phyloP scores from a whole-genome alignment of 1,139 yeast species.

The Scheffersomyces cryptocercus region DNA sequence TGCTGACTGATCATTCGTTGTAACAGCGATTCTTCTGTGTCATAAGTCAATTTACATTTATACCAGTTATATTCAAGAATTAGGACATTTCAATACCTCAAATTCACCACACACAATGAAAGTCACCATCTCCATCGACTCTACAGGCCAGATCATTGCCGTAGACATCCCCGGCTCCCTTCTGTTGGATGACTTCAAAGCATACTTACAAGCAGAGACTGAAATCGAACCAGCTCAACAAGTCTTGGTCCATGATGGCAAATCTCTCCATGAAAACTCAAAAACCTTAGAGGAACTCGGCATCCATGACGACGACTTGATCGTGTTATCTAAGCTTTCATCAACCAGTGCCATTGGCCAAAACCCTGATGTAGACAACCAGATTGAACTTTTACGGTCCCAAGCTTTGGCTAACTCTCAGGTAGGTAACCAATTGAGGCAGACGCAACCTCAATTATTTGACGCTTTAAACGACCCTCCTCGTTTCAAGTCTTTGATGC shows the following conservation, averaged over 20 bases:
- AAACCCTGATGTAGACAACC: slow-evolving; percentile 3
- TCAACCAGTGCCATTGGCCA: not conserved
- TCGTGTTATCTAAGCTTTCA: slow-evolving; percentile 31
- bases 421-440: slow-evolving; percentile 32
- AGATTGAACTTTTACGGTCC: slow-evolving; percentile 50
- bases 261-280: slow-evolving; percentile 32
- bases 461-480: slow-evolving; percentile 51
- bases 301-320: slow-evolving; percentile 57
- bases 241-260: slow-evolving; percentile 49
- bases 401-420: slow-evolving; percentile 44
- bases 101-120: slow-evolving; percentile 25
- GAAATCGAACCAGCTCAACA: slow-evolving; percentile 50
- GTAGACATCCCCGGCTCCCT: slow-evolving; percentile 67
- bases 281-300: slow-evolving; percentile 49
- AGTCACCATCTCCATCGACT: slow-evolving; percentile 36
- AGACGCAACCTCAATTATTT: slow-evolving; percentile 44
- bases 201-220: slow-evolving; percentile 77
- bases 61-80: too few species aligned
- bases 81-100: too few species aligned
- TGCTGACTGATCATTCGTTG: too few species aligned
- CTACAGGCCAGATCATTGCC: slow-evolving; percentile 30
- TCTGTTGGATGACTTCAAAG: slow-evolving; percentile 67
- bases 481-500: slow-evolving; percentile 50
- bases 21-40: too few species aligned
- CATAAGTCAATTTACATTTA: too few species aligned